Evolutionary conservation across 495 filamentous ascomycete species (phyloP), one percentile per base, ranked within the genome.

Genomic region (Penicillium samsonianum): DNA sequence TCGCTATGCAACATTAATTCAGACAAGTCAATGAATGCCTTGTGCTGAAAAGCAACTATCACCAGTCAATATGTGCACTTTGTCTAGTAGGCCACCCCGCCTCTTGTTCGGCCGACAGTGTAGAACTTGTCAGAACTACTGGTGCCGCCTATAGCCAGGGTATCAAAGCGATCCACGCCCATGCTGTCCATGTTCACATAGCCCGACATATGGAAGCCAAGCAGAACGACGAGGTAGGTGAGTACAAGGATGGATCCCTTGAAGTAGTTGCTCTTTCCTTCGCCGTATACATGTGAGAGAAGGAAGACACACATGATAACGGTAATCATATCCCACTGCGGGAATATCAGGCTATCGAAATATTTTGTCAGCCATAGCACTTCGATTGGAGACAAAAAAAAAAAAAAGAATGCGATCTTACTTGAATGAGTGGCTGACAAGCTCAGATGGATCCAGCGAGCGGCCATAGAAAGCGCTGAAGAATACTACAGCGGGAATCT

Each of bases 301-400:
- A 99, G 77, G 79, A 99, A 98, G 31, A 99, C 93, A 68, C 95
- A 98, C 47, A 99, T 82, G 53, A 97, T 97, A 40, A 98, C 93
- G 26, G 91, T 96, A 37, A 97, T 86, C 89, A 99, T 92, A 67
- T 99, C 94, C 94, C 94, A 99, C 69, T 98, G 94, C 8, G 94
- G 95, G 75, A 99, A 99, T 22, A 99, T 90, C 5, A 99, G 83
- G 44, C 84, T 92, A 71, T 33, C 26, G 5, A 41, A 46, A 9
- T 11, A 26, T 19, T 6, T 23, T 26, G 47, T 65, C 25, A 65
- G 63, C 40, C 50, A 49, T 16, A 26, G 17, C n/a, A 22, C 8
- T 41, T 19, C 8, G 16, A 22, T 23, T 53, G 6, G 17, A 22
- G 30, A 25, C 9, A n/a, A 9, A 3, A 30, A 1, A n/a, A 17